These are phyloP conservation scores for Taphrina betulina DNA, from an alignment of 1,139 yeast genomes.

Conservation along the genomic window DNA sequence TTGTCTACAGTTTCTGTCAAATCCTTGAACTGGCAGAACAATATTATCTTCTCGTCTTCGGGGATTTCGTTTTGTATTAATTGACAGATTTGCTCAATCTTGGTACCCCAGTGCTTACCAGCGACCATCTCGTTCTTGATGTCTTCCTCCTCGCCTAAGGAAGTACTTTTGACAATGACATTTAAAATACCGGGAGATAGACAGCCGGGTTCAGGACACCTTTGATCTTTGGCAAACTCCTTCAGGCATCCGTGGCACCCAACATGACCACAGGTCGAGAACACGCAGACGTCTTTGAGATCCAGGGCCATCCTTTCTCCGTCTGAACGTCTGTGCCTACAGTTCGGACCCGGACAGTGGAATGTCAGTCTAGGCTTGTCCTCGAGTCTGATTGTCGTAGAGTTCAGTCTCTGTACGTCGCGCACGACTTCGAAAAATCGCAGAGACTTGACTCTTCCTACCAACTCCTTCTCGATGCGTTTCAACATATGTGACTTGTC, in stretches of 20 bases:
- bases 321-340: neutral
- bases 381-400: neutral
- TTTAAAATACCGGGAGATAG: slow-evolving; percentile 14
- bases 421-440: slow-evolving; percentile 11
- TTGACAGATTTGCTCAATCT: slow-evolving; percentile 27
- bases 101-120: slow-evolving; percentile 28
- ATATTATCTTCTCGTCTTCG: slow-evolving; percentile 25
- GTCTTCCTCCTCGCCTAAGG: slow-evolving; percentile 17
- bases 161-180: slow-evolving; percentile 18
- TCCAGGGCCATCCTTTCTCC: slow-evolving; percentile 3
- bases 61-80: slow-evolving; percentile 24
- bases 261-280: slow-evolving; percentile 33
- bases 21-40: slow-evolving; percentile 33
- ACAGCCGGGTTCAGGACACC: slow-evolving; percentile 20
- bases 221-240: slow-evolving; percentile 4
- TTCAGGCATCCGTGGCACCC: slow-evolving; percentile 31
- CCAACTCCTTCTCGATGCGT: slow-evolving; percentile 8
- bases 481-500: slow-evolving; percentile 13
- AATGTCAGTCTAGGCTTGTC: slow-evolving; percentile 1
- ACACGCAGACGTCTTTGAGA: slow-evolving; percentile 10
- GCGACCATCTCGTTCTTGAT: slow-evolving; percentile 2
- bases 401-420: slow-evolving; percentile 14
- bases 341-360: slow-evolving; percentile 10
- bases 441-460: slow-evolving; percentile 5
- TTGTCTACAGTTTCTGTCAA: slow-evolving; percentile 28